phyloP scores from a whole-genome alignment of 768 basidiomycete species.

The Kwoniella botswanensis region DNA sequence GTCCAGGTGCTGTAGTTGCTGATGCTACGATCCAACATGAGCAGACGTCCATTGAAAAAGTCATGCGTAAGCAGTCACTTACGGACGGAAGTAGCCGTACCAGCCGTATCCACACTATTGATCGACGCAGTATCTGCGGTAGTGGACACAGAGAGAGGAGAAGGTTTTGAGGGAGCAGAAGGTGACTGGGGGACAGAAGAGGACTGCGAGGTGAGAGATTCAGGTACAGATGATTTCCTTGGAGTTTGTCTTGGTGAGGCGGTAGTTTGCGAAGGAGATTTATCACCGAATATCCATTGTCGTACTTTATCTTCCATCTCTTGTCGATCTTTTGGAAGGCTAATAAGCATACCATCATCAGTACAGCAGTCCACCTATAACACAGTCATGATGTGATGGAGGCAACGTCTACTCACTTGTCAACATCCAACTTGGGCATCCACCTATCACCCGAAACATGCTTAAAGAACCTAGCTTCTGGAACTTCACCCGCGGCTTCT shows the following conservation, averaged over 20 bases:
- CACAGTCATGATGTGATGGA: background rate
- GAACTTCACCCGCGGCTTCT: slow-evolving; percentile 71
- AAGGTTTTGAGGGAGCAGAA: background rate
- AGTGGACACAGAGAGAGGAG: background rate
- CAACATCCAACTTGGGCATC: slow-evolving; percentile 71
- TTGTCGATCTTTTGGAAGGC: slow-evolving; percentile 72
- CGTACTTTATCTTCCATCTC: slow-evolving; percentile 71
- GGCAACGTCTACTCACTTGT: slow-evolving; percentile 43
- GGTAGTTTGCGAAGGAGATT: slow-evolving; percentile 7
- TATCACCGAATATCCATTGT: slow-evolving; percentile 72
- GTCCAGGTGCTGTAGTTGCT: slow-evolving; percentile 39
- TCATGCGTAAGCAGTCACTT: background rate
- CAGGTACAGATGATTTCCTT: slow-evolving; percentile 14
- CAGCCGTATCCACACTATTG: slow-evolving; percentile 14
- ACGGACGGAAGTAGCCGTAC: slow-evolving; percentile 25
- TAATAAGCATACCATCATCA: slow-evolving; percentile 48
- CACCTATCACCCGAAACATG: slow-evolving; percentile 72
- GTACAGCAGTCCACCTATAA: background rate
- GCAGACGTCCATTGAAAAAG: too few species aligned
- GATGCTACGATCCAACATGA: slow-evolving; percentile 23
- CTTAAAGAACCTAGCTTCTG: slow-evolving; percentile 79
- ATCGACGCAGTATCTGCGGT: slow-evolving; percentile 13
- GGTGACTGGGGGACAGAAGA: background rate
- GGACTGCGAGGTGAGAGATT: slow-evolving; percentile 1
- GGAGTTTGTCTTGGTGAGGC: slow-evolving; percentile 6